Evolutionary conservation across 2,329 filamentous ascomycete genomes (phyloP), one percentile per base, ranked within the genome.

Genomic region (Dothistroma septosporum): DNA sequence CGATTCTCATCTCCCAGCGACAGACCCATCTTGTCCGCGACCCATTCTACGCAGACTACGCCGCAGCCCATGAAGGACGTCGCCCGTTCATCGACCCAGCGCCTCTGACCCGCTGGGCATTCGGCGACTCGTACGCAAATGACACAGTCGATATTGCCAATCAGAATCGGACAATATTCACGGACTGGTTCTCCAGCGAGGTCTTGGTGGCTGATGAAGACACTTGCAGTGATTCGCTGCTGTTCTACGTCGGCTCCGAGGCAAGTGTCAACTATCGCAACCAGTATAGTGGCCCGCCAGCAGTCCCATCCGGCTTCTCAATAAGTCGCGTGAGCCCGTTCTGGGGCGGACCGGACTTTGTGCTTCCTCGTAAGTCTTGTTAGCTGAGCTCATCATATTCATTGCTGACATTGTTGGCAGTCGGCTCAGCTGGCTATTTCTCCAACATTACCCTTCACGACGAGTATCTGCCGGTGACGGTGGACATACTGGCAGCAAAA

Each of bases 401-500:
- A 24, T 28, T 19, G 12, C 37, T 31, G 35, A 19, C 41, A 28
- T 28, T 54, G 11, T 32, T 31, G 32, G 16, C 47, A 56, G 6
- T 50, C 47, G 77, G 78, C 2, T 72, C 77, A 68, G 76, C 75
- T 16, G 66, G 74, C 10, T 82, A 81, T 57, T 74, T 75, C 52
- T 79, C 76, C 8, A 79, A 75, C 3, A 76, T 83, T n/a, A 83
- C 81, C 0, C 63, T 74, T 0, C 77, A 81, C 58, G 74, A 74
- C 0, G 82, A 84, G 69, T 76, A 77, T 50, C 69, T 87, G 35
- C 85, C 85, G 0, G 84, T 87, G 0, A 80, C 82, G 0, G 79
- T 86, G 0, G 78, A 84, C 62, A 74, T 87, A 21, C 74, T 87
- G 73, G 84, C 79, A 0, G 81, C 83, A 0, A 82, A 80, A 64